phyloP scores from a whole-genome alignment of 2,329 filamentous ascomycete genomes.

The Volutella citrinella region DNA sequence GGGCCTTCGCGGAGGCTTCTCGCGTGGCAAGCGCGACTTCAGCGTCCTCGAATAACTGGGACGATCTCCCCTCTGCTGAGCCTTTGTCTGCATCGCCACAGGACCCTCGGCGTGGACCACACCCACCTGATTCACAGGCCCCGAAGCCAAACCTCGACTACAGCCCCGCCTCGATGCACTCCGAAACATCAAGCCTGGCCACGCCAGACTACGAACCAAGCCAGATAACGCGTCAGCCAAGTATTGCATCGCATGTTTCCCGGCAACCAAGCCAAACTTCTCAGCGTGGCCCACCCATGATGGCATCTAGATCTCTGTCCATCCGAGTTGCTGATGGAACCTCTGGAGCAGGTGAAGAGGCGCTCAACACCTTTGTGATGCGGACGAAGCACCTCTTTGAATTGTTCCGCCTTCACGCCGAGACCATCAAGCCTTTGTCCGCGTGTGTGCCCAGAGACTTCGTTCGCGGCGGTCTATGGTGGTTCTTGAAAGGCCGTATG shows the following conservation, averaged over 20 bases:
- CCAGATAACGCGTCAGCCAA: conserved; percentile 20
- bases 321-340: conserved; percentile 41
- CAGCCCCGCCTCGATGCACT: conserved; percentile 40
- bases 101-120: conserved; percentile 18
- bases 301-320: conserved; percentile 31
- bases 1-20: conserved; percentile 53
- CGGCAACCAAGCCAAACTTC: conserved; percentile 23
- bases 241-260: conserved; percentile 14
- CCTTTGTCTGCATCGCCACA: conserved; percentile 23
- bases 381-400: conserved; percentile 73
- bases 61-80: conserved; percentile 26
- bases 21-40: conserved; percentile 31
- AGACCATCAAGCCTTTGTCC: conserved; percentile 65
- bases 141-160: conserved; percentile 31
- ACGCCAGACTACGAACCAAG: conserved; percentile 17
- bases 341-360: conserved; percentile 55
- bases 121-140: conserved; percentile 26
- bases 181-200: conserved; percentile 29
- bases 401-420: conserved; percentile 74
- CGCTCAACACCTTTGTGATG: conserved; percentile 65
- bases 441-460: conserved; percentile 64
- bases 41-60: conserved; percentile 32
- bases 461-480: conserved; percentile 76
- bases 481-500: conserved; percentile 80
- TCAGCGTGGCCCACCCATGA: conserved; percentile 24